These are phyloP conservation scores for Ottelia alismoides DNA, from an alignment of 106 monocot genomes.

Conservation along the genomic window DNA sequence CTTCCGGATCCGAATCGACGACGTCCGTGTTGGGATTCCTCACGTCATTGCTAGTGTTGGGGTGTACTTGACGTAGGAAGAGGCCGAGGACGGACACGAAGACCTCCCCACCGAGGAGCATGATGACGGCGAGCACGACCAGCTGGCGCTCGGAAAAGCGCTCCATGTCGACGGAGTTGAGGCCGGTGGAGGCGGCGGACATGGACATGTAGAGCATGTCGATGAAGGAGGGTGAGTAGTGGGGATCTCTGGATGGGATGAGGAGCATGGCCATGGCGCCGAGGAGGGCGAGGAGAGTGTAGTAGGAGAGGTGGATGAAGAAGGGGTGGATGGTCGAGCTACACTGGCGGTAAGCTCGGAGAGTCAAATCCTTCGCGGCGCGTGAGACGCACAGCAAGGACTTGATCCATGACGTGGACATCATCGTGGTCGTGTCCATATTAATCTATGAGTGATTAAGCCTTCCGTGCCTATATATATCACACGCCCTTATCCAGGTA, in stretches of 20 bases:
- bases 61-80: background rate
- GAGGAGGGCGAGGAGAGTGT: conserved; percentile 12
- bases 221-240: conserved; percentile 5
- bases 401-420: too few species aligned
- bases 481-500: too few species aligned
- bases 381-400: too few species aligned
- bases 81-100: conserved; percentile 21
- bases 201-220: conserved; percentile 47
- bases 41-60: too few species aligned
- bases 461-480: too few species aligned
- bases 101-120: conserved; percentile 30
- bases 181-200: conserved; percentile 34
- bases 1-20: too few species aligned
- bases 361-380: too few species aligned
- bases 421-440: too few species aligned
- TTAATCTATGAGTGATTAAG: too few species aligned
- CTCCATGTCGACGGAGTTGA: conserved; percentile 33
- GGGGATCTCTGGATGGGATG: conserved; percentile 12
- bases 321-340: conserved; percentile 20
- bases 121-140: conserved; percentile 21
- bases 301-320: conserved; percentile 25
- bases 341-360: too few species aligned
- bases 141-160: conserved; percentile 28
- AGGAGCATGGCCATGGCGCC: conserved; percentile 19
- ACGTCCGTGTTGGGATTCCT: too few species aligned